Conservation (phyloP, 1,139 yeast genomes). For the Zygoascus meyerae region DNA sequence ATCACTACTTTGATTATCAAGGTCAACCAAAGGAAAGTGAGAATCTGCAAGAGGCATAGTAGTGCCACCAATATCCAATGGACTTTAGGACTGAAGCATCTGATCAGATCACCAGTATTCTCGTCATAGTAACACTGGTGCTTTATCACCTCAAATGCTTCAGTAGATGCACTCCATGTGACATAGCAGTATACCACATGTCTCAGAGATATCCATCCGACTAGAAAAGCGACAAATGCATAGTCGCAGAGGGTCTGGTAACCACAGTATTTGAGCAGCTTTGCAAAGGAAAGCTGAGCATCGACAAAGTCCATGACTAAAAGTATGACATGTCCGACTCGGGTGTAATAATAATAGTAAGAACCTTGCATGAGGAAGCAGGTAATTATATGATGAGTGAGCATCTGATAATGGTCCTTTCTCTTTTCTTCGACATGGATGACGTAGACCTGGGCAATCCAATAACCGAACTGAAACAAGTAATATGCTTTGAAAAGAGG, state of each 20-base stretch:
- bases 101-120: conserved; percentile 24
- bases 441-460: conserved; percentile 77
- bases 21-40: conserved; percentile 69
- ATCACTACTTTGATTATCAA: conserved; percentile 65
- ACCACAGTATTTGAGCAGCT: conserved; percentile 70
- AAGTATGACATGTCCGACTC: conserved; percentile 74
- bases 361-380: conserved; percentile 63
- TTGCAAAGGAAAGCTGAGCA: conserved; percentile 63
- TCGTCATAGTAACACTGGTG: conserved; percentile 23
- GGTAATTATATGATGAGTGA: conserved; percentile 81
- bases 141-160: conserved; percentile 27
- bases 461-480: conserved; percentile 62
- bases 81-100: conserved; percentile 56
- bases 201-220: conserved; percentile 65
- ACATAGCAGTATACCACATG: conserved; percentile 72
- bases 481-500: conserved; percentile 61
- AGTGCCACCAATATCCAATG: conserved; percentile 51
- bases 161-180: conserved; percentile 38
- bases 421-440: conserved; percentile 71
- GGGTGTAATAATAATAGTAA: conserved; percentile 63
- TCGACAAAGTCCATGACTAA: conserved; percentile 83
- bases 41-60: conserved; percentile 59
- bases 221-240: conserved; percentile 60
- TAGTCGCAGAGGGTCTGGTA: conserved; percentile 55
- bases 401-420: conserved; percentile 83